phyloP scores from a whole-genome alignment of 306 rosid species.

The Trichosanthes cucumerina region DNA sequence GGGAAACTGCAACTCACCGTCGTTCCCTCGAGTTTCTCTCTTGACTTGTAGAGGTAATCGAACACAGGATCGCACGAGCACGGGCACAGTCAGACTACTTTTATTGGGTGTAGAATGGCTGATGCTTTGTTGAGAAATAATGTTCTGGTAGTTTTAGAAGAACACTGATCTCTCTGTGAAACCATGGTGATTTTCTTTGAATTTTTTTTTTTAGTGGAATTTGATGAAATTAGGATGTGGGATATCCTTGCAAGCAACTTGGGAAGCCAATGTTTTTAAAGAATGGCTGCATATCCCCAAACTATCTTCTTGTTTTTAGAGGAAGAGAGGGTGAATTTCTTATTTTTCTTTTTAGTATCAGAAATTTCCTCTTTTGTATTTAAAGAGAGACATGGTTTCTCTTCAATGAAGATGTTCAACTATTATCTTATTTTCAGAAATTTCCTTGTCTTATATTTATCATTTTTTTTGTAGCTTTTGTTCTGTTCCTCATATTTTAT shows the following conservation, averaged over 20 bases:
- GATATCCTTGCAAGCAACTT: neutral
- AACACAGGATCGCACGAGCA: neutral
- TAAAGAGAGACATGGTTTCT: neutral
- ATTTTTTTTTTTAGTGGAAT: neutral
- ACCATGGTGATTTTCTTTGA: neutral
- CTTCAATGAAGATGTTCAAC: neutral
- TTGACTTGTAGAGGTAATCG: slow-evolving; percentile 33
- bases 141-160: neutral
- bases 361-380: neutral
- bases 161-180: neutral
- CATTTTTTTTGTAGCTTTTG: neutral
- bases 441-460: neutral
- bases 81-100: neutral
- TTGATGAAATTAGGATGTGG: slow-evolving; percentile 1
- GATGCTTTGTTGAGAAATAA: neutral
- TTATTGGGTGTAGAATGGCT: slow-evolving; percentile 1
- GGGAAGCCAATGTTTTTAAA: slow-evolving; percentile 5
- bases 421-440: neutral
- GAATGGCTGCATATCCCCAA: slow-evolving; percentile 17
- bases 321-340: neutral
- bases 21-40: slow-evolving; percentile 76
- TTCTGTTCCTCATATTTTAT: neutral
- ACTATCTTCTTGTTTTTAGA: slow-evolving; percentile 3
- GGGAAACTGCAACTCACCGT: slow-evolving; percentile 68
- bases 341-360: neutral